phyloP scores from a whole-genome alignment of 2,329 filamentous ascomycete species.

The Penicillium thymicola region DNA sequence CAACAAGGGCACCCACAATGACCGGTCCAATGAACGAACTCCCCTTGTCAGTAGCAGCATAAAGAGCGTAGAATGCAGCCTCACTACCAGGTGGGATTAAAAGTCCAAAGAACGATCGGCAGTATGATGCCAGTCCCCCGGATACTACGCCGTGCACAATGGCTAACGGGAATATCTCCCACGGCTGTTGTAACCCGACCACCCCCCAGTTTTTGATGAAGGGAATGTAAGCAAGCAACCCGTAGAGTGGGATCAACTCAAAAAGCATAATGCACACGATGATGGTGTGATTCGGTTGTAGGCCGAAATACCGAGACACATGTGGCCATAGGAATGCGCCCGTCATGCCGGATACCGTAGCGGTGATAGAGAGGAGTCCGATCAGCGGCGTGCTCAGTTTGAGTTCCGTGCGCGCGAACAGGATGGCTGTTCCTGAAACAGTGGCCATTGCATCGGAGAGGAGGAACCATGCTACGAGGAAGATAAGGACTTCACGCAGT shows the following conservation, averaged over 20 bases:
- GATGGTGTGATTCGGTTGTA: constrained; percentile 78
- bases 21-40: constrained; percentile 85
- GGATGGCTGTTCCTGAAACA: constrained; percentile 82
- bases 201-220: constrained; percentile 69
- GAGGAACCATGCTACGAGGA: constrained; percentile 84
- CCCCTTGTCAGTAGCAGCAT: constrained; percentile 92
- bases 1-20: constrained; percentile 84
- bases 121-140: constrained; percentile 81
- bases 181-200: constrained; percentile 76
- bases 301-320: constrained; percentile 63
- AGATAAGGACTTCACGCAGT: constrained; percentile 73
- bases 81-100: constrained; percentile 86
- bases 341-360: constrained; percentile 72
- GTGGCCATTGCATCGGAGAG: constrained; percentile 88
- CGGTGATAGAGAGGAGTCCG: constrained; percentile 84
- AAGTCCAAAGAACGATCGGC: constrained; percentile 80
- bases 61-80: constrained; percentile 88
- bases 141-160: constrained; percentile 84
- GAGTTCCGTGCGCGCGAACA: constrained; percentile 86
- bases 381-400: constrained; percentile 78
- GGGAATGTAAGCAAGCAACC: constrained; percentile 77
- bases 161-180: constrained; percentile 90
- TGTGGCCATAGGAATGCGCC: constrained; percentile 83
- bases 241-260: constrained; percentile 87
- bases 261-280: constrained; percentile 82